Evolutionary conservation across 202 grass and related monocot genomes (phyloP).

Genomic region (Sporobolus alterniflorus): DNA sequence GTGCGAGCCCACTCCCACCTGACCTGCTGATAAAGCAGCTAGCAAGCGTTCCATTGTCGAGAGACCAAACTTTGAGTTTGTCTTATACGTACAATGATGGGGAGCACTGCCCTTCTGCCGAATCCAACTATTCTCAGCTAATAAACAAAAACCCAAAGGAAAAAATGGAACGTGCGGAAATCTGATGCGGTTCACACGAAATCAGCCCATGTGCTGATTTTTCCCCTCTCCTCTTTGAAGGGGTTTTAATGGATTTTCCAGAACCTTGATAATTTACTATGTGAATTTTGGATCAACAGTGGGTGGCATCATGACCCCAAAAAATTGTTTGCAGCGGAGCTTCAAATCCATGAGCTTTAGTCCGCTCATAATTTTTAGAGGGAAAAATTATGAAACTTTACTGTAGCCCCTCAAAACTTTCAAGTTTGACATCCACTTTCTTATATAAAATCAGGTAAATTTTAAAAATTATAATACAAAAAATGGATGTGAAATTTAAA

Average conservation of each 20-base stretch:
- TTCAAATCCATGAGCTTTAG: too few species aligned
- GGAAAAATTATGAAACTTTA: too few species aligned
- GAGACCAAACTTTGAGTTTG: background rate
- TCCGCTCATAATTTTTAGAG: too few species aligned
- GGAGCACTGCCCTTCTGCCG: background rate
- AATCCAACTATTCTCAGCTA: background rate
- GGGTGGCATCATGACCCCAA: too few species aligned
- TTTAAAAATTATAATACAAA: too few species aligned
- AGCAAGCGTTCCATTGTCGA: too few species aligned
- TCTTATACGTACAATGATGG: background rate
- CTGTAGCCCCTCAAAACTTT: too few species aligned
- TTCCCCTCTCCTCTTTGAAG: background rate
- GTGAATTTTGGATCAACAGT: background rate
- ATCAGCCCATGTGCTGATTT: background rate
- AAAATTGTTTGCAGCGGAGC: too few species aligned
- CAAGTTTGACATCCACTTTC: too few species aligned
- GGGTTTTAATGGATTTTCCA: background rate
- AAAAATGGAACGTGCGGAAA: slow-evolving; percentile 2
- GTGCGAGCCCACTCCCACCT: background rate
- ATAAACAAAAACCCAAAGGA: background rate
- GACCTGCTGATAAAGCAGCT: too few species aligned
- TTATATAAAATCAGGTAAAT: too few species aligned
- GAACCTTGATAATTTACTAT: background rate
- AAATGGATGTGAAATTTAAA: too few species aligned
- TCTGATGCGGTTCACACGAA: background rate